Evolutionary conservation across 441 rosid genomes (phyloP).

Genomic region (Croton laevigatus): DNA sequence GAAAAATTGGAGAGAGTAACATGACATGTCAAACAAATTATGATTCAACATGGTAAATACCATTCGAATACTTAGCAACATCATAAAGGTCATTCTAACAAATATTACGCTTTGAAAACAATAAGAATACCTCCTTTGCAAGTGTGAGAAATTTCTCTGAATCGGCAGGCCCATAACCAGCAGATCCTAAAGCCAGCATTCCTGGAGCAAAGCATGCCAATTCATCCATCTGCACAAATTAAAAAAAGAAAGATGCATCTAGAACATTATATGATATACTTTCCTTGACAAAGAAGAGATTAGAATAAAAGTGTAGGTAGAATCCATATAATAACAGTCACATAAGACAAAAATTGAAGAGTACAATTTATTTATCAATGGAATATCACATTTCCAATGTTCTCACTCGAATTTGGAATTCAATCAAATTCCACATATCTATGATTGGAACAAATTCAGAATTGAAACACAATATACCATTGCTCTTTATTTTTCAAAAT

Average conservation of each 20-base stretch:
- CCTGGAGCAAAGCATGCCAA: conserved; percentile 99
- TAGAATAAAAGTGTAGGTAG: background rate
- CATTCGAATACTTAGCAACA: background rate
- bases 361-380: too few relatives aligned
- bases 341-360: too few relatives aligned
- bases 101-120: conserved; percentile 1
- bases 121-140: conserved; percentile 79
- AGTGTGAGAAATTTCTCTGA: conserved; percentile 67
- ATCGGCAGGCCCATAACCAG: conserved; percentile 70
- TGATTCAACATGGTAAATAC: background rate
- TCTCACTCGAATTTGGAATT: too few relatives aligned
- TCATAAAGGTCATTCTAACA: background rate
- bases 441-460: too few relatives aligned
- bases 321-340: background rate
- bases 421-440: too few relatives aligned
- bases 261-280: background rate
- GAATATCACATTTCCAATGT: too few relatives aligned
- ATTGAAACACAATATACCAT: too few relatives aligned
- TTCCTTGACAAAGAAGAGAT: background rate
- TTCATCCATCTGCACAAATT: conserved; percentile 86
- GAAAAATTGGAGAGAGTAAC: background rate
- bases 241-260: conserved; percentile 3
- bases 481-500: too few relatives aligned
- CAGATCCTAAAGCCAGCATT: conserved; percentile 97
- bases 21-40: background rate